Evolutionary conservation across 2,329 filamentous ascomycete genomes (phyloP).

Genomic region (Sporothrix brasiliensis): DNA sequence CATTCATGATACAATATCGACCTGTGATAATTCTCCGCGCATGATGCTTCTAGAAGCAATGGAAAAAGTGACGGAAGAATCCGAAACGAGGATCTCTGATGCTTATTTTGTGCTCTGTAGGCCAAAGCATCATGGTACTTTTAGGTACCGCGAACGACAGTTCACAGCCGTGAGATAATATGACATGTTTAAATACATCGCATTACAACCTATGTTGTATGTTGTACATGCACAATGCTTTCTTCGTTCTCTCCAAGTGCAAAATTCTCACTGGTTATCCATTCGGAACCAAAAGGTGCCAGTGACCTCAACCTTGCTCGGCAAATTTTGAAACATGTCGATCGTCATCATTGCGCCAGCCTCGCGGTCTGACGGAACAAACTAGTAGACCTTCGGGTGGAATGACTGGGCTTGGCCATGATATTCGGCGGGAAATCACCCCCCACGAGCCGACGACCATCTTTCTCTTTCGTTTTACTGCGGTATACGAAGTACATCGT

Average conservation of each 20-base stretch:
- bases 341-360: slow-evolving; percentile 17
- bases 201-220: too few species aligned
- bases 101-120: background rate
- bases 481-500: too few species aligned
- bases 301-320: slow-evolving; percentile 15
- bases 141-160: too few species aligned
- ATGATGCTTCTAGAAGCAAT: slow-evolving; percentile 16
- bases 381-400: too few species aligned
- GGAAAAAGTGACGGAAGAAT: slow-evolving; percentile 9
- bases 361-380: slow-evolving; percentile 1
- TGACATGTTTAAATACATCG: too few species aligned
- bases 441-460: background rate
- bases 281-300: background rate
- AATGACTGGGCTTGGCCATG: background rate
- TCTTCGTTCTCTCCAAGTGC: background rate
- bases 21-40: slow-evolving; percentile 1
- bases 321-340: slow-evolving; percentile 24
- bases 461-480: too few species aligned
- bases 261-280: background rate
- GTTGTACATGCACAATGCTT: background rate
- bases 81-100: slow-evolving; percentile 17
- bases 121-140: background rate
- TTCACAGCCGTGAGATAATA: too few species aligned
- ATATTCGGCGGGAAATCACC: background rate
- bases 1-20: background rate